Base-by-base conservation (phyloP, 257 asterid genomes). In the Solanum lycopersicoides region DNA sequence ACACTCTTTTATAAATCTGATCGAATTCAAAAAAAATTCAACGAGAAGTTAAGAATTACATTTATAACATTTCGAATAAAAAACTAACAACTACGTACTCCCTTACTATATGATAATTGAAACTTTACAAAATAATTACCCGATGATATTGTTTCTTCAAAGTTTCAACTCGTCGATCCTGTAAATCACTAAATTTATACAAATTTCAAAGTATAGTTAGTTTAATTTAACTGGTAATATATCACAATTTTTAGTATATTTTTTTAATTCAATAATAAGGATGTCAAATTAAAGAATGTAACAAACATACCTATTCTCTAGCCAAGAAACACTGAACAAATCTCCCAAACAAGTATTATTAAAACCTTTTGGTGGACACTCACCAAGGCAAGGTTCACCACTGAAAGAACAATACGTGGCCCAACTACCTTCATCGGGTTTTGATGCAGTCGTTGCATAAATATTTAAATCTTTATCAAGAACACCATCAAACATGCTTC, bases 401-500 rank as follows among this genome's bases (percentile, higher is more conserved):
- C 34, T 9, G 16, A 13, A 2, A 3, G 95, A 94, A 92, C 99
- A 96, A 87, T 95, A 96, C 68, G 98, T 96, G 56, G 93, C 99
- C 94, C 94, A 96, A 88, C 98, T 96, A 88, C 94, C 92, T 92
- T 96, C 99, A 15, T 91, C 91, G 3, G 99, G 95, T 63, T 95
- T 95, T 85, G 99, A 95, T 47, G 99, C 99, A 53, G 98, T 95
- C 34, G 96, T 95, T 42, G 93, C 98, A 73, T 94, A 96, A 73
- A 96, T 94, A 86, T 95, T 93, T 72, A 96, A 87, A 87, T 92
- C 95, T 89, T 94, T 87, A 1, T 95, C 92, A 71, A 96, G 95
- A 83, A 96, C 95, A 88, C 98, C 98, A 86, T 96, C 99, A 85
- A 96, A 95, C 86, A 96, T 94, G 84, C 98, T 96, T 90, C 97